Evolutionary conservation across 768 basidiomycete species (phyloP), one percentile per base, ranked within the genome.

Genomic region (Mycena indigotica): DNA sequence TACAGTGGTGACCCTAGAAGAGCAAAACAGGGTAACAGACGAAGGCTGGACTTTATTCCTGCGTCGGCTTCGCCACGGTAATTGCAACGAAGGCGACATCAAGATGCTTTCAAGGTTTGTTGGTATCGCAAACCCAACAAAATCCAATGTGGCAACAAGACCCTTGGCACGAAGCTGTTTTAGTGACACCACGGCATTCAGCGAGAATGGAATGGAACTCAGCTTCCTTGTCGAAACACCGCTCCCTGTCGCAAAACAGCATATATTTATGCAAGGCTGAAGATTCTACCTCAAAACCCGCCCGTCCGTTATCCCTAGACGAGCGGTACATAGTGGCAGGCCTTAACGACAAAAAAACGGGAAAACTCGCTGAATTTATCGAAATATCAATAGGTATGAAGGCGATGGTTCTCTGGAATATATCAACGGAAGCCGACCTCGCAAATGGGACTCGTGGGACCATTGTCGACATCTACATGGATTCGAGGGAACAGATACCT

Each of bases 1-100:
- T 0, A 74, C 56, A 0, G 77, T 78, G 0, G 72, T 79, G 0
- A 65, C 72, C 0, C 66, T 80, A 10, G 66, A 60, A 23, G 62
- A 80, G 55, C 78, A 80, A 62, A 66, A 71, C 8, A 52, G 73
- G 0, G 63, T 75, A 0, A 64, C 53, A 1, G 75, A 80, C 55
- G 8, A 53, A 0, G 52, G 17, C 0, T 78, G 77, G 76, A 52
- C 29, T 0, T 62, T 67, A 1, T 59, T 79, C 17, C 65, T 78
- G 10, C 39, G 51, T 2, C 56, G 64, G 5, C 54, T 74, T 0
- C 61, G 73, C 0, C 48, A 63, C n/a, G 75, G 77, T 0, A 51
- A 53, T 5, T 71, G 75, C 52, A 56, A 19, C 3, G 60, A 66
- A 16, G 58, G 67, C 1, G 69, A 78, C 48, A 45, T 76, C 0